phyloP scores from a whole-genome alignment of 148 eudicot species.

The Silene conica region DNA sequence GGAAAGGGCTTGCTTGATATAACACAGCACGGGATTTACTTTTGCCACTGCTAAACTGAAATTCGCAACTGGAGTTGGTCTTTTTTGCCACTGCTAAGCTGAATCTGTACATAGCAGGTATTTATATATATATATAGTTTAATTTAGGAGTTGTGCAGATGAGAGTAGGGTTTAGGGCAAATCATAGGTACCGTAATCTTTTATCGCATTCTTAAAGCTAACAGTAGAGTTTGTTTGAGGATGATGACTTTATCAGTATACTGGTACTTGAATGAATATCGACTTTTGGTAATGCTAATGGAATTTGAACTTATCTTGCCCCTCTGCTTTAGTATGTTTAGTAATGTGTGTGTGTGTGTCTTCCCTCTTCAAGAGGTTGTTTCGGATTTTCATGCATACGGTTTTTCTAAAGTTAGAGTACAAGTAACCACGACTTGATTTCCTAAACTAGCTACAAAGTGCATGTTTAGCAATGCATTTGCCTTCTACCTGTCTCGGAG shows the following conservation, averaged over 20 bases:
- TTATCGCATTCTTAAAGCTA: background rate
- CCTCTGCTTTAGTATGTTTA: too few species aligned
- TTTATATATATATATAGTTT: constrained; percentile 15
- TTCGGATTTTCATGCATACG: too few species aligned
- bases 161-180: constrained; percentile 12
- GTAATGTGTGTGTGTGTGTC: too few species aligned
- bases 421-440: too few species aligned
- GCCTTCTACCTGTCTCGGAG: too few species aligned
- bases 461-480: too few species aligned
- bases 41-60: background rate
- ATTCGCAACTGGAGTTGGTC: constrained; percentile 4
- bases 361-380: too few species aligned
- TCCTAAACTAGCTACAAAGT: too few species aligned
- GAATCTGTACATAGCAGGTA: constrained; percentile 15
- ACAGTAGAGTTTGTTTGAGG: background rate
- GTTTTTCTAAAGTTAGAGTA: too few species aligned
- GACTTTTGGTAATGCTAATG: too few species aligned
- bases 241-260: background rate
- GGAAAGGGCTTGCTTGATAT: constrained; percentile 3
- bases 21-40: constrained; percentile 15
- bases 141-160: constrained; percentile 18
- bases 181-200: background rate
- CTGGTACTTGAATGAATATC: background rate
- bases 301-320: too few species aligned
- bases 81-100: background rate